Percentiles rank a stretch among this genome's conserved stretches.
These are phyloP conservation scores for Piedraia hortae DNA, from an alignment of 2,329 filamentous ascomycete genomes.

Conservation along the genomic window DNA sequence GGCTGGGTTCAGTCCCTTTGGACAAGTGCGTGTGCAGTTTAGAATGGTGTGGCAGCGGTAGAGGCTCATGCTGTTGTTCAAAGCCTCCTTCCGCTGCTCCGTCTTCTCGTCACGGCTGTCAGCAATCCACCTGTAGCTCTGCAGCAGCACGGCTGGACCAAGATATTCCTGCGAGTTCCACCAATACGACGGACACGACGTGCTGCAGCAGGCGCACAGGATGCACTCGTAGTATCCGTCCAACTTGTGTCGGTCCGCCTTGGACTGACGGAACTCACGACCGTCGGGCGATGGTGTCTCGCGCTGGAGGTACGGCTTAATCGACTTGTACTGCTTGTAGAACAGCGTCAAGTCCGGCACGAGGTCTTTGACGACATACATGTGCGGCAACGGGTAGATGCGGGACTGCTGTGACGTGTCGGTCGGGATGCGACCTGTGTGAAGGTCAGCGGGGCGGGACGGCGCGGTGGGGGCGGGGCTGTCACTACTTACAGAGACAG, in stretches of 20 bases:
- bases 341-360: constrained; percentile 94
- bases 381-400: constrained; percentile 94
- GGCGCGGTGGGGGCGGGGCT: not conserved
- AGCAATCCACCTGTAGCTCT: constrained; percentile 92
- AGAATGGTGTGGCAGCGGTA: constrained; percentile 98
- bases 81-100: constrained; percentile 59
- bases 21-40: constrained; percentile 92
- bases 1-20: constrained; percentile 92
- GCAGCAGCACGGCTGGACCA: constrained; percentile 80
- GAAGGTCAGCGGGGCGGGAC: constrained; percentile 3
- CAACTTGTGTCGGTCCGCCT: constrained; percentile 82
- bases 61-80: constrained; percentile 97
- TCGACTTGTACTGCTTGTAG: constrained; percentile 99
- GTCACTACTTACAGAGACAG: constrained; percentile 58
- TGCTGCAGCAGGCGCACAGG: constrained; percentile 96
- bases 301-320: constrained; percentile 93
- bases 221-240: constrained; percentile 98
- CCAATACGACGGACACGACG: constrained; percentile 99
- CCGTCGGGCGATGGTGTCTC: constrained; percentile 63
- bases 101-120: constrained; percentile 84
- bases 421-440: constrained; percentile 69
- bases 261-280: constrained; percentile 72
- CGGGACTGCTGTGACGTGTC: constrained; percentile 59
- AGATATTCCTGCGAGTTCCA: constrained; percentile 99
- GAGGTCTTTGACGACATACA: constrained; percentile 96